Percentiles rank a stretch among this genome's conserved stretches.
Conservation (phyloP, 768 basidiomycete species). For the Tephrocybe sp. region DNA sequence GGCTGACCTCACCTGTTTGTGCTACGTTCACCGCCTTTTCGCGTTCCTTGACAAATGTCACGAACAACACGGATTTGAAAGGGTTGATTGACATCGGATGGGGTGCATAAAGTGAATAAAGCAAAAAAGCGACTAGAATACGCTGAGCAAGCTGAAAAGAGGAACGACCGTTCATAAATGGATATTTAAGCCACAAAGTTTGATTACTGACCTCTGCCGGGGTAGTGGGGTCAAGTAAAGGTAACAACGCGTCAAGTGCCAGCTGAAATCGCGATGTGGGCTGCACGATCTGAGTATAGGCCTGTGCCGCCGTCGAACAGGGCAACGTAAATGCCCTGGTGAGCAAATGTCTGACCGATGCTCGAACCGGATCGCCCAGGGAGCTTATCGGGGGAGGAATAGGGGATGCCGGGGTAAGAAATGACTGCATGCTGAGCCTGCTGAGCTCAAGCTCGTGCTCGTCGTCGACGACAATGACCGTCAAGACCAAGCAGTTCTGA, state of each 20-base stretch:
- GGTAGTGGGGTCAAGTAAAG: conserved; percentile 56
- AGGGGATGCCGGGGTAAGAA: conserved; percentile 21
- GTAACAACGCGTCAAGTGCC: conserved; percentile 78
- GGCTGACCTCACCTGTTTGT: conserved; percentile 45
- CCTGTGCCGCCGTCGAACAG: conserved; percentile 74
- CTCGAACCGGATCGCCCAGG: conserved; percentile 48
- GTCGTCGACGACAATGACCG: conserved; percentile 19
- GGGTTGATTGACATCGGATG: conserved; percentile 80
- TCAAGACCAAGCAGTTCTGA: conserved; percentile 15
- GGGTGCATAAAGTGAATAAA: conserved; percentile 77
- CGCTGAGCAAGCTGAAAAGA: conserved; percentile 59
- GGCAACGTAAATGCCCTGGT: conserved; percentile 64
- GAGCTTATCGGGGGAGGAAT: conserved; percentile 16
- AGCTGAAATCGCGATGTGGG: conserved; percentile 78
- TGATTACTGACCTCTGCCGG: conserved; percentile 46
- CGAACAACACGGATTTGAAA: conserved; percentile 70
- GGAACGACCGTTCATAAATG: conserved; percentile 4
- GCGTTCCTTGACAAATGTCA: conserved; percentile 67
- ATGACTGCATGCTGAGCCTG: conserved; percentile 25
- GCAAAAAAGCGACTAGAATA: conserved; percentile 75
- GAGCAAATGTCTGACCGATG: conserved; percentile 68
- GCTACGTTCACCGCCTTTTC: conserved; percentile 54
- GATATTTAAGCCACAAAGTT: conserved; percentile 5
- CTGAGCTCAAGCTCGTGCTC: conserved; percentile 19
- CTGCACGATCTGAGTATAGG: conserved; percentile 73